Percentiles rank a stretch among this genome's conserved stretches.
These are phyloP conservation scores for Pachysandra terminalis DNA, from an alignment of 164 flowering plant species.

Conservation along the genomic window DNA sequence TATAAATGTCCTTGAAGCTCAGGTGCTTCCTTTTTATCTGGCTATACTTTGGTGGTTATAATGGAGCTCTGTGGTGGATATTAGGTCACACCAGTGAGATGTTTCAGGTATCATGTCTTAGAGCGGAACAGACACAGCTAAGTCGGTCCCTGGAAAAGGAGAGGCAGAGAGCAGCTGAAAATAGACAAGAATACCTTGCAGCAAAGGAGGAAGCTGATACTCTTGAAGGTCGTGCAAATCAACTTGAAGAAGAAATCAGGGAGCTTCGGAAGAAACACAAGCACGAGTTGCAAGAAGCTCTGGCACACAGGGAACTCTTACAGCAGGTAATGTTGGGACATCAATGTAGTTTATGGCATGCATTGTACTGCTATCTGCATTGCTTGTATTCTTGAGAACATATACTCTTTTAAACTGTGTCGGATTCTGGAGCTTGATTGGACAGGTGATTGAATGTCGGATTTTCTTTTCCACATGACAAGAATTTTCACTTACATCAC, in stretches of 20 bases:
- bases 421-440: background rate
- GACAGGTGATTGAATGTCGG: background rate
- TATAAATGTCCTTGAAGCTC: slow-evolving; percentile 97
- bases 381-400: background rate
- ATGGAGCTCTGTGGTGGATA: slow-evolving; percentile 1
- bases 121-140: slow-evolving; percentile 92
- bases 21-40: slow-evolving; percentile 44
- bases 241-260: slow-evolving; percentile 78
- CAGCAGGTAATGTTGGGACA: slow-evolving; percentile 54
- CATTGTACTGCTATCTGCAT: background rate
- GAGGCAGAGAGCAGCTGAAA: slow-evolving; percentile 96
- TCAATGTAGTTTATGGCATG: background rate
- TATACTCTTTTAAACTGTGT: background rate
- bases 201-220: slow-evolving; percentile 95
- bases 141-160: slow-evolving; percentile 91
- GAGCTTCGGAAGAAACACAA: slow-evolving; percentile 79
- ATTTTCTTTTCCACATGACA: background rate
- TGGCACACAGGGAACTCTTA: slow-evolving; percentile 60
- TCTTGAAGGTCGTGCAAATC: slow-evolving; percentile 79
- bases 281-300: slow-evolving; percentile 70
- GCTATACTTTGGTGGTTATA: background rate
- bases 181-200: slow-evolving; percentile 91
- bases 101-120: slow-evolving; percentile 88
- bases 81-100: slow-evolving; percentile 23
- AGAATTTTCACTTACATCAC: background rate